phyloP scores from a whole-genome alignment of 495 filamentous ascomycete genomes.

The Podospora bellae-mahoneyi region DNA sequence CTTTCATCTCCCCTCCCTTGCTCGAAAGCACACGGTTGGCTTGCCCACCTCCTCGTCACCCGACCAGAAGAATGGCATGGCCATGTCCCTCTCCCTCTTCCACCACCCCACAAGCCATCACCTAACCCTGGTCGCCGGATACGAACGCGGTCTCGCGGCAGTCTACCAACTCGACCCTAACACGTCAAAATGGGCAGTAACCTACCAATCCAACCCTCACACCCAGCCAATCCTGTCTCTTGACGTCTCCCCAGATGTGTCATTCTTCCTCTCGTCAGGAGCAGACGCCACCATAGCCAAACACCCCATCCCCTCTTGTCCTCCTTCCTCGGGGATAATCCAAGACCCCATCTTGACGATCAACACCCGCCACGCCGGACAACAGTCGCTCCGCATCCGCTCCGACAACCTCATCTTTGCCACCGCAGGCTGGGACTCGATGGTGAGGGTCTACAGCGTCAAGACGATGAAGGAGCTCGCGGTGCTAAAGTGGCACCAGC shows the following conservation, averaged over 20 bases:
- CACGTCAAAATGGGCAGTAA: constrained; percentile 51
- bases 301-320: constrained; percentile 48
- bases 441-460: constrained; percentile 72
- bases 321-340: constrained; percentile 15
- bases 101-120: constrained; percentile 28
- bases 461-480: constrained; percentile 85
- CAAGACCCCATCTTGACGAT: constrained; percentile 52
- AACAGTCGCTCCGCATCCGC: constrained; percentile 75
- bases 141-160: constrained; percentile 77
- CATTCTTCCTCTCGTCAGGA: constrained; percentile 74
- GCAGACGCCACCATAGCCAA: constrained; percentile 62
- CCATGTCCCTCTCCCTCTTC: constrained; percentile 76
- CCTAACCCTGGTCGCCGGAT: constrained; percentile 65
- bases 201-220: constrained; percentile 68
- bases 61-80: constrained; percentile 69
- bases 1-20: constrained; percentile 74
- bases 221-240: constrained; percentile 84
- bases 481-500: constrained; percentile 92
- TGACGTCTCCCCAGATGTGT: constrained; percentile 53
- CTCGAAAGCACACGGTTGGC: constrained; percentile 60
- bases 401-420: constrained; percentile 80
- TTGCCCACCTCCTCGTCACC: neutral
- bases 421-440: constrained; percentile 90
- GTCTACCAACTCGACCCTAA: constrained; percentile 43
- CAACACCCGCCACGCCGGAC: constrained; percentile 84